phyloP scores from a whole-genome alignment of 1,284 basidiomycete species.

The Ustanciosporium gigantosporum region DNA sequence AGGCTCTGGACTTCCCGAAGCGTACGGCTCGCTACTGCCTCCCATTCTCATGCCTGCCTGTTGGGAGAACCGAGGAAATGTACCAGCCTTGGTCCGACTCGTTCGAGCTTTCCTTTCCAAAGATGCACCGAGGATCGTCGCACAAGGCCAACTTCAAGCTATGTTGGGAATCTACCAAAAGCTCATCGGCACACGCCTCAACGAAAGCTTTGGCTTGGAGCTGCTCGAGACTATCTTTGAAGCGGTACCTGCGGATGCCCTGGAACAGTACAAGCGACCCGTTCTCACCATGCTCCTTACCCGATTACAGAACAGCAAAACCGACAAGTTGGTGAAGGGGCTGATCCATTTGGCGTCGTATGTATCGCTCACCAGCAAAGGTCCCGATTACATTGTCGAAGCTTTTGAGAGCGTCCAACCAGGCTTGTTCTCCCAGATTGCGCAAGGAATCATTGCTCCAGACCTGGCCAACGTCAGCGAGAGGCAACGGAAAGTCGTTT shows the following conservation, averaged over 20 bases:
- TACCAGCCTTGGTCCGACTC: slow-evolving; percentile 88
- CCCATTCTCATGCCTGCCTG: slow-evolving; percentile 82
- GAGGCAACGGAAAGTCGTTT: slow-evolving; percentile 80
- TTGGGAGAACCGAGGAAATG: slow-evolving; percentile 94
- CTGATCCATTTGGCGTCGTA: slow-evolving; percentile 78
- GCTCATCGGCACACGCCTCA: slow-evolving; percentile 82
- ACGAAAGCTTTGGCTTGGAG: slow-evolving; percentile 90
- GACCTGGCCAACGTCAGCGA: slow-evolving; percentile 78
- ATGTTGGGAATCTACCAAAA: slow-evolving; percentile 91
- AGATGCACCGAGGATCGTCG: slow-evolving; percentile 73
- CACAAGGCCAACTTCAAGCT: slow-evolving; percentile 73
- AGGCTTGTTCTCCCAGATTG: slow-evolving; percentile 78
- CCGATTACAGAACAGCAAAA: slow-evolving; percentile 83
- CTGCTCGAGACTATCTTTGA: slow-evolving; percentile 78
- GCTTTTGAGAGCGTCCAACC: slow-evolving; percentile 83
- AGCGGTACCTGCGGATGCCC: slow-evolving; percentile 70
- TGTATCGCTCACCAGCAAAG: slow-evolving; percentile 5
- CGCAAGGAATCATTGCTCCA: slow-evolving; percentile 78
- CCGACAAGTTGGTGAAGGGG: slow-evolving; percentile 82
- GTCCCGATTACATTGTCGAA: slow-evolving; percentile 75
- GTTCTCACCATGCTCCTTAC: slow-evolving; percentile 81
- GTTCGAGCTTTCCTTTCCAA: slow-evolving; percentile 81
- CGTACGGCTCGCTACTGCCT: slow-evolving; percentile 78
- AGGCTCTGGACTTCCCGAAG: slow-evolving; percentile 67
- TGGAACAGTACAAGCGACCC: slow-evolving; percentile 74